Evolutionary conservation across 2,329 filamentous ascomycete species (phyloP).

Genomic region (Sclerotinia subarctica): DNA sequence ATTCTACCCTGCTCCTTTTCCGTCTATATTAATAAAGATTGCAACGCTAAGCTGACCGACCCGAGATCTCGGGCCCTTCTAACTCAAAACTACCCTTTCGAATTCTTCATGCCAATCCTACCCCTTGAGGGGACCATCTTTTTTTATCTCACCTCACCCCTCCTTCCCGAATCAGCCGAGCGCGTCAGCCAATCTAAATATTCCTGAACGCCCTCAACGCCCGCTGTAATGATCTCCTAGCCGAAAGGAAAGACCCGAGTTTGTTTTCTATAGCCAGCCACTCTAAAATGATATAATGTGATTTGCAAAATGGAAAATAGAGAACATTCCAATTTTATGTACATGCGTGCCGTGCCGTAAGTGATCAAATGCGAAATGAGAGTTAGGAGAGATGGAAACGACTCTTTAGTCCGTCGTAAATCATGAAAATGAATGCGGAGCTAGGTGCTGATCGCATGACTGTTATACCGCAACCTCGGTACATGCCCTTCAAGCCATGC

Average conservation of each 20-base stretch:
- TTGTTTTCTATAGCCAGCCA: neutral
- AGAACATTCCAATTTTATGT: neutral
- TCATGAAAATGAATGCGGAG: constrained; percentile 96
- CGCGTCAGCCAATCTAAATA: constrained; percentile 4
- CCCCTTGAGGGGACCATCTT: neutral
- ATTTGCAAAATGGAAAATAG: neutral
- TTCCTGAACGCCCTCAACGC: constrained; percentile 3
- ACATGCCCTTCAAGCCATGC: constrained; percentile 79
- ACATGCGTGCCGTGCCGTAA: neutral
- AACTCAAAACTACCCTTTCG: neutral
- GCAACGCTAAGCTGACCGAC: neutral
- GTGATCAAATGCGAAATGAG: neutral
- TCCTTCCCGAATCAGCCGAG: neutral
- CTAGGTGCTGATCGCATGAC: constrained; percentile 84
- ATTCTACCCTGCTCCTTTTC: neutral
- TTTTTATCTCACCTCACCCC: constrained; percentile 1
- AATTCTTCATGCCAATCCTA: neutral
- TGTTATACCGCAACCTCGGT: constrained; percentile 93
- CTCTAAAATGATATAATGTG: neutral
- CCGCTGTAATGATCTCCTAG: neutral
- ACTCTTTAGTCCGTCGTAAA: constrained; percentile 82
- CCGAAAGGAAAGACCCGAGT: neutral
- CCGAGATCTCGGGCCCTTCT: neutral
- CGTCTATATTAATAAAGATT: neutral
- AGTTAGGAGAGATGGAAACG: constrained; percentile 16